Base-by-base conservation (phyloP, 768 basidiomycete genomes). In the Termitomyces sp. region DNA sequence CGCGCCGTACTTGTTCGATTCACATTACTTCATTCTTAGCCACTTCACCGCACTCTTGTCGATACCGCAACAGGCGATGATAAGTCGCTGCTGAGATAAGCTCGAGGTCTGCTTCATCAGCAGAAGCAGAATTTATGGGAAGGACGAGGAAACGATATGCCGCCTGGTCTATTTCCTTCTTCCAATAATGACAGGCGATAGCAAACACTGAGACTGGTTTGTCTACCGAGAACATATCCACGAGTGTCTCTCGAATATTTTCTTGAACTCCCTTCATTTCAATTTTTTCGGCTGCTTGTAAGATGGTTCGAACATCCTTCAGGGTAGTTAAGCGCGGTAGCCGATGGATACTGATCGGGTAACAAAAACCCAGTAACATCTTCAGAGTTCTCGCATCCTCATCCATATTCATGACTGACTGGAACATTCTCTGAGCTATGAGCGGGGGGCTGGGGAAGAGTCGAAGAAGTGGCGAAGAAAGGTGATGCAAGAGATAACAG, bases 401-500 rank as follows among this genome's bases (percentile, higher is more conserved):
- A 29, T 80, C 55, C 67, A 84, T 76, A 17, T 79, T 76, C 62
- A 84, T 77, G 56, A 83, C 69, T 77, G 56, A 83, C 69, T 29
- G 81, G 76, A 3, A 77, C 66, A 0, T 71, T 76, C 47, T 74
- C 67, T 54, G 71, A 72, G 40, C 64, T 64, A 51, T 73, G 73
- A 10, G 69, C 63, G 10, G 71, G 57, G 1, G 84, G 77, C 63
- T 76, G 76, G 32, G 85, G 85, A 37, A 86, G 69, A 8, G 78
- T 75, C 63, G 86, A 82, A 74, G 85, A 81, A 63, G 77, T 76
- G 53, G 75, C 74, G 64, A 88, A 87, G 69, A 88, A 80, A 5
- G 82, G 76, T 11, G 87, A 88, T 0, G 83, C 80, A 17, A 84
- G 67, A n/a, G 82, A 77, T 11, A 88, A 73, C 59, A 87, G 73